phyloP scores from a whole-genome alignment of 768 basidiomycete species.

The Phlebiopsis gigantea region DNA sequence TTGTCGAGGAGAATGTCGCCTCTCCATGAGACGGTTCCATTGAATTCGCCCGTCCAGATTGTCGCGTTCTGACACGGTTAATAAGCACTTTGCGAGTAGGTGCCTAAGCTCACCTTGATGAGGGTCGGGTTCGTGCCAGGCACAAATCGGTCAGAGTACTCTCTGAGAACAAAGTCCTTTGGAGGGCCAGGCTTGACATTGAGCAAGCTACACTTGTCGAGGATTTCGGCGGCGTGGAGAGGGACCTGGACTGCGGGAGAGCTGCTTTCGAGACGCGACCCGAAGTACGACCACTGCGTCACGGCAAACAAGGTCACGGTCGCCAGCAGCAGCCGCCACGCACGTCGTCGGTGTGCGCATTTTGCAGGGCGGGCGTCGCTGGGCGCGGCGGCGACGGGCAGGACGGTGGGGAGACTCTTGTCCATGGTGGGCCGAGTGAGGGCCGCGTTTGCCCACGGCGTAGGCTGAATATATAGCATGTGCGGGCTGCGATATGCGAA shows the following conservation, averaged over 20 bases:
- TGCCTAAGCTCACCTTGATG: conserved; percentile 32
- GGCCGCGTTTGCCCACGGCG: background rate
- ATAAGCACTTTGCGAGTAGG: background rate
- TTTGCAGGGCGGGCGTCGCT: background rate
- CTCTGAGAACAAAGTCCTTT: conserved; percentile 41
- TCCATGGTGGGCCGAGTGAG: conserved; percentile 5
- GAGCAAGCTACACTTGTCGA: conserved; percentile 41
- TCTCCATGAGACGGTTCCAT: conserved; percentile 59
- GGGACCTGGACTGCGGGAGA: conserved; percentile 9
- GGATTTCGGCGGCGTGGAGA: conserved; percentile 25
- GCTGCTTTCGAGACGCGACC: background rate
- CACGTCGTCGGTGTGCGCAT: background rate
- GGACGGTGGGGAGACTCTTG: background rate
- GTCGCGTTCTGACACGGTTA: conserved; percentile 46
- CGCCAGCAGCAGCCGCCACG: background rate
- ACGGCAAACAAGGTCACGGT: background rate
- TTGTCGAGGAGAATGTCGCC: conserved; percentile 69
- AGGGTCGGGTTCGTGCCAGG: conserved; percentile 57
- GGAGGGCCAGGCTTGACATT: conserved; percentile 38
- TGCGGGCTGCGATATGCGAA: background rate
- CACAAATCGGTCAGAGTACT: conserved; percentile 60
- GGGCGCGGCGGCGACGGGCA: background rate
- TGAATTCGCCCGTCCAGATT: conserved; percentile 75
- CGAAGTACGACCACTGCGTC: background rate
- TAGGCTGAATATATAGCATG: background rate